These are phyloP conservation scores for Penicillium aurantiogriseum DNA, from an alignment of 2,329 filamentous ascomycete species.

Conservation along the genomic window DNA sequence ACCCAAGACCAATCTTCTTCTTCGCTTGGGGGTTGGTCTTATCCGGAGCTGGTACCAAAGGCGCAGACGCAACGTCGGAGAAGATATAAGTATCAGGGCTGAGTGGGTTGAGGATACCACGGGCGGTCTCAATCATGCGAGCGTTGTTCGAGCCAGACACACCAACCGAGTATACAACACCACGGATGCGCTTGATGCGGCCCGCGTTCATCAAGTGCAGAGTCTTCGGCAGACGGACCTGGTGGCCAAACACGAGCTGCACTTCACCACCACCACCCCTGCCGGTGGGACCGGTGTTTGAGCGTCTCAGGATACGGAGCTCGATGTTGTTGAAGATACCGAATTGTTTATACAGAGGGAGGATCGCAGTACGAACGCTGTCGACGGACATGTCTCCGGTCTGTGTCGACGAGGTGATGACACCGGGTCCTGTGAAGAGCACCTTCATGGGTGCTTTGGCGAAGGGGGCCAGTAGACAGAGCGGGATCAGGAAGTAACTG, in stretches of 20 bases:
- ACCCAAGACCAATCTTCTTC: conserved; percentile 76
- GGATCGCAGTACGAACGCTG: conserved; percentile 85
- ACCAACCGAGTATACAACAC: conserved; percentile 90
- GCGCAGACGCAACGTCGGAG: conserved; percentile 62
- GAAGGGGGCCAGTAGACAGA: conserved; percentile 90
- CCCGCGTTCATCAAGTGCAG: conserved; percentile 83
- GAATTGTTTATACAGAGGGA: conserved; percentile 86
- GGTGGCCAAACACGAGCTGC: conserved; percentile 89
- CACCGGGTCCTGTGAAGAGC: conserved; percentile 82
- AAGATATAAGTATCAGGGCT: conserved; percentile 89
- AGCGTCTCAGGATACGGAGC: conserved; percentile 74
- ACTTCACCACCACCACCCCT: conserved; percentile 84
- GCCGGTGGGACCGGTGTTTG: conserved; percentile 72
- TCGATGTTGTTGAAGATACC: conserved; percentile 86
- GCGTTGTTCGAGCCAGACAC: conserved; percentile 91
- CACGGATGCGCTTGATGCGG: conserved; percentile 80
- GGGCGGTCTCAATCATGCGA: conserved; percentile 87
- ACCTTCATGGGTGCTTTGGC: conserved; percentile 89
- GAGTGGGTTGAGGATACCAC: conserved; percentile 82
- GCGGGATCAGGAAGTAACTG: conserved; percentile 85
- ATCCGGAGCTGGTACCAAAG: conserved; percentile 66
- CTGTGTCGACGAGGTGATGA: conserved; percentile 84
- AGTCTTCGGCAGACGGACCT: conserved; percentile 90
- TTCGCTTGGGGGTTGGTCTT: conserved; percentile 58
- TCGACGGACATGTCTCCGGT: conserved; percentile 87